These are phyloP conservation scores for Nicotiana rustica DNA, from an alignment of 305 asterid species.

Conservation along the genomic window DNA sequence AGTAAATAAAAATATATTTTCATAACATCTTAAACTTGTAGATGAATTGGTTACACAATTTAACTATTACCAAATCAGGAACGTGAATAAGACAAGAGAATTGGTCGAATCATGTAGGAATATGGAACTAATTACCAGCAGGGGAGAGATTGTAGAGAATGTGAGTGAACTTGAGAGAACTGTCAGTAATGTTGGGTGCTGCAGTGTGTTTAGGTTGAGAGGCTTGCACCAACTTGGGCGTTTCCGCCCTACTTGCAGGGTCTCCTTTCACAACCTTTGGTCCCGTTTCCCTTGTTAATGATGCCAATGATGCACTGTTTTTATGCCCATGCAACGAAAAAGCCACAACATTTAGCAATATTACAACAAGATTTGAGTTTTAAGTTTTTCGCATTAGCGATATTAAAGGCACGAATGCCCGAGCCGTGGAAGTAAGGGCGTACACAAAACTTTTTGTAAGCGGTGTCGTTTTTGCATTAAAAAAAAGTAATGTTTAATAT, in stretches of 20 bases:
- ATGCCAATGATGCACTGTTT: conserved; percentile 86
- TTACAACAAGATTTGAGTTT: not conserved
- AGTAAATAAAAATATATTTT: not conserved
- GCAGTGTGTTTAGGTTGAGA: conserved; percentile 52
- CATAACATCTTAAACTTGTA: not conserved
- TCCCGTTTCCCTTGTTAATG: conserved; percentile 85
- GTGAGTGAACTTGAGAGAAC: conserved; percentile 89
- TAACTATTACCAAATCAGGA: not conserved
- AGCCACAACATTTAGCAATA: not conserved
- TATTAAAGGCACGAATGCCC: too few species aligned
- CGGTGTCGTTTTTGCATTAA: too few species aligned
- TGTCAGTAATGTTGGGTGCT: conserved; percentile 61
- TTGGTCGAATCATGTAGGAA: too few species aligned
- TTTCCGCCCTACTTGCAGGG: conserved; percentile 57
- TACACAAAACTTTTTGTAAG: too few species aligned
- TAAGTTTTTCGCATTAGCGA: not conserved
- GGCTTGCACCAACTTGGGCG: conserved; percentile 53
- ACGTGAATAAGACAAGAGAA: too few species aligned
- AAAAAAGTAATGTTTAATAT: too few species aligned
- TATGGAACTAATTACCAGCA: conserved; percentile 63
- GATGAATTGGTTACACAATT: not conserved
- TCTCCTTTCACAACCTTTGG: conserved; percentile 92
- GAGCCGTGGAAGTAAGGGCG: too few species aligned
- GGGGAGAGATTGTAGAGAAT: conserved; percentile 93
- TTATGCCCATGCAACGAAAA: too few species aligned